Conservation (phyloP, 345 rosid species). For the Orychophragmus violaceus region DNA sequence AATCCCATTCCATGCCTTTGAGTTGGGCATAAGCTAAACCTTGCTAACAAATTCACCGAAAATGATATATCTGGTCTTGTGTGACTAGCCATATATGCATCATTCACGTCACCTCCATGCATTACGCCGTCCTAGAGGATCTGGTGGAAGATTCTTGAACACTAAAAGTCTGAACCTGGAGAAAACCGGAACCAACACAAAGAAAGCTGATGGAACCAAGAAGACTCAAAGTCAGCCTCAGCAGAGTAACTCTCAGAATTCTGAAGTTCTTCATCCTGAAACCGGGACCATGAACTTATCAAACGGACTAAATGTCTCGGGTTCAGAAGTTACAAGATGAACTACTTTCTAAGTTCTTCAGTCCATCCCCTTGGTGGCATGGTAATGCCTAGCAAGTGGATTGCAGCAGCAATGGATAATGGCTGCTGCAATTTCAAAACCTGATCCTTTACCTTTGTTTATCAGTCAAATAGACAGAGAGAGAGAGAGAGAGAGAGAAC, state of each 20-base stretch:
- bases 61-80: too few relatives aligned
- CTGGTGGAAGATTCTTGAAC: constrained; percentile 95
- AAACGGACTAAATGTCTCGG: constrained; percentile 44
- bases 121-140: constrained; percentile 94
- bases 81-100: constrained; percentile 95
- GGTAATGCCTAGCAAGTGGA: constrained; percentile 71
- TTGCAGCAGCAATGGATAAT: constrained; percentile 44
- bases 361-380: constrained; percentile 46
- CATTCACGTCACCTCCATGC: constrained; percentile 92
- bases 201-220: constrained; percentile 13
- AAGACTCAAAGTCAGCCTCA: constrained; percentile 18
- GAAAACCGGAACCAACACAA: constrained; percentile 30
- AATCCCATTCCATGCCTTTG: too few relatives aligned
- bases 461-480: constrained; percentile 7
- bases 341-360: constrained; percentile 36
- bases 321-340: constrained; percentile 81
- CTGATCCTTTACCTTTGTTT: constrained; percentile 32
- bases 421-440: constrained; percentile 56
- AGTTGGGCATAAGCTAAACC: too few relatives aligned
- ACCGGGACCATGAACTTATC: constrained; percentile 57
- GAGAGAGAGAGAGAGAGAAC: background rate
- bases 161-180: constrained; percentile 31
- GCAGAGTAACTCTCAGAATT: constrained; percentile 65
- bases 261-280: constrained; percentile 77
- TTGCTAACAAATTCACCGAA: too few relatives aligned